Percentiles rank a stretch among this genome's conserved stretches.
Evolutionary conservation across 495 filamentous ascomycete species (phyloP).

Genomic region (Xylaria castorea): DNA sequence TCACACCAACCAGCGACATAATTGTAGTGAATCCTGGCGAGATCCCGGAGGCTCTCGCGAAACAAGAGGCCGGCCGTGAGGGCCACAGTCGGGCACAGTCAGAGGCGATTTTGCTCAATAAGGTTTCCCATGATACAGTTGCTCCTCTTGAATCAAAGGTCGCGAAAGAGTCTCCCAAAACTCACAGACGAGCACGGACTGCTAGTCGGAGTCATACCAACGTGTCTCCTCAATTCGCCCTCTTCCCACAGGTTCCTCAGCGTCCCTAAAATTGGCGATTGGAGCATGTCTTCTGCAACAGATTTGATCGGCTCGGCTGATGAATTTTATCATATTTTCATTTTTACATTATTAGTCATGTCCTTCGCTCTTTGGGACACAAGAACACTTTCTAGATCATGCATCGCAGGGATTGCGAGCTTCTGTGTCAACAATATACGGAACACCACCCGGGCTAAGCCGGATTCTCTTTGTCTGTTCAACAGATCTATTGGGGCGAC

Average conservation of each 20-base stretch:
- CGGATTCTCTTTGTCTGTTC: constrained; percentile 4
- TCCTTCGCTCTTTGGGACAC: neutral
- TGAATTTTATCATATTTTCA: neutral
- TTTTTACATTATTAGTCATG: neutral
- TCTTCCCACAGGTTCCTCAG: constrained; percentile 35
- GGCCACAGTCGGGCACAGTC: constrained; percentile 37
- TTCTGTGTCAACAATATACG: constrained; percentile 13
- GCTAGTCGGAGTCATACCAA: constrained; percentile 37
- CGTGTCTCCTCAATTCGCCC: constrained; percentile 37
- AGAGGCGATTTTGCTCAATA: constrained; percentile 34
- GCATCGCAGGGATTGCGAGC: neutral
- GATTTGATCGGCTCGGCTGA: neutral
- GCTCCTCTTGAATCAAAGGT: constrained; percentile 23
- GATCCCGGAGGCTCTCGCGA: neutral
- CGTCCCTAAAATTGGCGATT: neutral
- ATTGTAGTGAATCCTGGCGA: constrained; percentile 12
- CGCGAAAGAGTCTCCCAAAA: constrained; percentile 31
- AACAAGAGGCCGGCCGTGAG: constrained; percentile 30
- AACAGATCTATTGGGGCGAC: neutral
- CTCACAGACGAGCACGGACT: constrained; percentile 40
- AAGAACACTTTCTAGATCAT: neutral
- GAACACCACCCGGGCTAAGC: neutral
- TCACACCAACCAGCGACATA: constrained; percentile 21
- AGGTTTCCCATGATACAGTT: constrained; percentile 25
- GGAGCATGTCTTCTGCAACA: neutral